phyloP scores from a whole-genome alignment of 495 filamentous ascomycete genomes.

The Penicillium crystallinum region DNA sequence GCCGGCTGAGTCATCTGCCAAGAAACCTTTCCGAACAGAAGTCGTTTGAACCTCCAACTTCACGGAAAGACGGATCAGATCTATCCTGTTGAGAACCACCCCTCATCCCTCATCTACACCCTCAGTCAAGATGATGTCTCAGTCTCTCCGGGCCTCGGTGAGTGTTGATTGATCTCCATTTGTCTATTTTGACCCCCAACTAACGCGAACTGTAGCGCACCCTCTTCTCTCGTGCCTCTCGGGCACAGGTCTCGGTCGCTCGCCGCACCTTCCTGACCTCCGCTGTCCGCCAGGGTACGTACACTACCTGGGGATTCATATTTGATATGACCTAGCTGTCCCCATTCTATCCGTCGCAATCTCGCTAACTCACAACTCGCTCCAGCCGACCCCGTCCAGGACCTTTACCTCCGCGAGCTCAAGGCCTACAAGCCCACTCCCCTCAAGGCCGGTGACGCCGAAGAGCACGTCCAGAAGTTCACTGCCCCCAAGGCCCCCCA shows the following conservation, averaged over 20 bases:
- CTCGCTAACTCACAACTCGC: constrained; percentile 12
- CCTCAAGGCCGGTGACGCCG: constrained; percentile 78
- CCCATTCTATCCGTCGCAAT: background rate
- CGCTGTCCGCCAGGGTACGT: constrained; percentile 41
- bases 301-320: background rate
- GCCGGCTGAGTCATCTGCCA: constrained; percentile 25
- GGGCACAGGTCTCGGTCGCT: constrained; percentile 61
- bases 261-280: constrained; percentile 74
- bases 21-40: constrained; percentile 28
- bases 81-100: constrained; percentile 30
- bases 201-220: constrained; percentile 59
- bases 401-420: constrained; percentile 92
- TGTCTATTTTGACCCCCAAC: constrained; percentile 5
- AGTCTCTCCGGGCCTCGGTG: constrained; percentile 65
- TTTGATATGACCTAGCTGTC: background rate
- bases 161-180: constrained; percentile 18
- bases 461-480: constrained; percentile 91
- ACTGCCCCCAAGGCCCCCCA: constrained; percentile 66
- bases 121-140: constrained; percentile 58
- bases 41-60: constrained; percentile 32
- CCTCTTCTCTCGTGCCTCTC: constrained; percentile 69
- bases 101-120: constrained; percentile 24
- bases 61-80: constrained; percentile 33
- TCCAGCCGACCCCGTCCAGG: constrained; percentile 90
- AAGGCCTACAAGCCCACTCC: constrained; percentile 84